Evolutionary conservation across 805 yeast species (phyloP), one percentile per base, ranked within the genome.

Genomic region (Starmerella apicola): DNA sequence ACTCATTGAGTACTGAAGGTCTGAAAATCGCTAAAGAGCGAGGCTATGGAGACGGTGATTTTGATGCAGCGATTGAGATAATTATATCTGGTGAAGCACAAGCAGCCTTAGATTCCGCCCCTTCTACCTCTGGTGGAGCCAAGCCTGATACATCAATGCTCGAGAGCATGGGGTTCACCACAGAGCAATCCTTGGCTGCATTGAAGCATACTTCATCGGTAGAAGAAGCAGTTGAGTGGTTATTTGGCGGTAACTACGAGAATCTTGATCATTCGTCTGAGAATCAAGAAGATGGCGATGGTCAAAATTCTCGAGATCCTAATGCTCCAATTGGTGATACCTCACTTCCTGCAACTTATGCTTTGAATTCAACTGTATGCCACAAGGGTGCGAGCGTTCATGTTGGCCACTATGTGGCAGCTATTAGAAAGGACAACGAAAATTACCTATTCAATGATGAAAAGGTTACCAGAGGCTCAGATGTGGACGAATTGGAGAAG

Each of bases 371-470:
- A 0, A 78, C 81, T 4, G 66, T 86, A 13, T 84, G 95, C 56
- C 96, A 85, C 58, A 86, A 85, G 57, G 96, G 96, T 6, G 67
- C 75, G 2, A 79, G 94, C 10, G 79, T 83, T 1, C 95, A 86
- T 50, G 81, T 94, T 0, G 95, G 95, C 1, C 96, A 85, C 57
- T 85, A 85, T 58, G 95, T 86, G 30, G 81, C 78, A 1, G 85
- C 80, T 52, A 64, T 81, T 24, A 70, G 66, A 41, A 71, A 72
- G 43, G 38, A 56, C 51, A 38, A 54, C 46, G 10, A 65, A 38
- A 84, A 94, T 94, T 78, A 79, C 2, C 63, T 85, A 32, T 86
- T 75, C 62, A 85, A 85, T 55, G 96, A 85, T 55, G 96, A 85
- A 51, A 84, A 83, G 58, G 93, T 85, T 3, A 88, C 80, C 5